These are phyloP conservation scores for Fusarium keratoplasticum DNA, from an alignment of 2,329 filamentous ascomycete species.

Conservation along the genomic window DNA sequence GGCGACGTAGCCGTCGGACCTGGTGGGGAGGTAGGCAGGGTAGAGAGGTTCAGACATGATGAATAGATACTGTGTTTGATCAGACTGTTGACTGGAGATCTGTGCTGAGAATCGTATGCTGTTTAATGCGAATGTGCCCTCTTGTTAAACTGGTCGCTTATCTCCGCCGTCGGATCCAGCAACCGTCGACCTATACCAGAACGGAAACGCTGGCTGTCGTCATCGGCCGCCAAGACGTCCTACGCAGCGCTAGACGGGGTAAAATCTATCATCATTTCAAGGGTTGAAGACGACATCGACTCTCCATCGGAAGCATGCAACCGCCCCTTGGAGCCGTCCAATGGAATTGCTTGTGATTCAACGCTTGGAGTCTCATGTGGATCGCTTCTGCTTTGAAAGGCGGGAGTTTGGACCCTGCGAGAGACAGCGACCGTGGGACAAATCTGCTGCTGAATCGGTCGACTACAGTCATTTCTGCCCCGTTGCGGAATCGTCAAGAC, in stretches of 20 bases:
- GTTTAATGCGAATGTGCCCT: neutral
- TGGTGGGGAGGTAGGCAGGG: slow-evolving; percentile 48
- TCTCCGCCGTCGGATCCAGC: slow-evolving; percentile 17
- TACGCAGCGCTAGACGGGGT: neutral
- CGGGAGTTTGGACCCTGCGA: slow-evolving; percentile 1
- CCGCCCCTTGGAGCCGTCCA: neutral
- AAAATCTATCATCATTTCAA: slow-evolving; percentile 23
- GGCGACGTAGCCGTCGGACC: slow-evolving; percentile 45
- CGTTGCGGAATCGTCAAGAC: neutral
- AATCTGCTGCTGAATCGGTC: neutral
- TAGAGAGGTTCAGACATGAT: slow-evolving; percentile 44
- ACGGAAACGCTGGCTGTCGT: slow-evolving; percentile 6
- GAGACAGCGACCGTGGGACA: neutral
- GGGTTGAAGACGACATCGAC: slow-evolving; percentile 15
- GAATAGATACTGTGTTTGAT: too few species aligned
- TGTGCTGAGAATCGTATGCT: neutral
- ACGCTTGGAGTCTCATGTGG: neutral
- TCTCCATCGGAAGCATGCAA: slow-evolving; percentile 11
- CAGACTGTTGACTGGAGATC: too few species aligned
- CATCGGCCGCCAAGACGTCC: neutral
- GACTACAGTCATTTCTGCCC: slow-evolving; percentile 3
- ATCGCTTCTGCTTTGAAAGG: neutral
- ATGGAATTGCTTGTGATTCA: neutral
- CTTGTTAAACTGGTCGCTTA: neutral
- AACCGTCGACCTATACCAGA: slow-evolving; percentile 14